phyloP scores from a whole-genome alignment of 164 flowering plant species.

The Macadamia tetraphylla region DNA sequence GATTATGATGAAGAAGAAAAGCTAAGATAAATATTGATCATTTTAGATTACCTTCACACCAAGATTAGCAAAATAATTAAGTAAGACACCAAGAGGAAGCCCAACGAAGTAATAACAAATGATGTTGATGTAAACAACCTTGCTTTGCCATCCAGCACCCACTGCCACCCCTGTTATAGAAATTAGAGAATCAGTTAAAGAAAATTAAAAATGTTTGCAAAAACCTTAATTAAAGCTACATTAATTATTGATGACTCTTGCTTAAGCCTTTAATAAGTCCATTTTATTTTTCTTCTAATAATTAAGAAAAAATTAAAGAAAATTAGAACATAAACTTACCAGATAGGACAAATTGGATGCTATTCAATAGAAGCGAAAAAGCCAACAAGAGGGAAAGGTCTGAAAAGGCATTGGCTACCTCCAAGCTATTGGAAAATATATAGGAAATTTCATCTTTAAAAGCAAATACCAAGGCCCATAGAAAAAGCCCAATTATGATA shows the following conservation, averaged over 20 bases:
- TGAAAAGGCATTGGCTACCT: slow-evolving; percentile 25
- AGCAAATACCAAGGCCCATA: slow-evolving; percentile 22
- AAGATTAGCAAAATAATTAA: slow-evolving; percentile 29
- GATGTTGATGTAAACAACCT: slow-evolving; percentile 32
- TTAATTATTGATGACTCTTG: too few species aligned
- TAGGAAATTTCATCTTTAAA: slow-evolving; percentile 20
- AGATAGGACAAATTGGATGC: slow-evolving; percentile 40
- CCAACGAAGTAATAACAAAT: slow-evolving; percentile 35
- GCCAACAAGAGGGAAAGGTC: slow-evolving; percentile 31
- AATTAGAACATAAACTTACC: slow-evolving; percentile 8
- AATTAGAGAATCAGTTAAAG: too few species aligned
- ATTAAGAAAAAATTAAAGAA: too few species aligned
- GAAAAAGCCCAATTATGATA: slow-evolving; percentile 21
- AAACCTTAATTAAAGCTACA: too few species aligned
- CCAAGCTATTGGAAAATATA: slow-evolving; percentile 22
- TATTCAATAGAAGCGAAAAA: slow-evolving; percentile 29
- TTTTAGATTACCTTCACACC: slow-evolving; percentile 23
- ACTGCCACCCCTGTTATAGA: not conserved
- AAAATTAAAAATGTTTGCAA: too few species aligned
- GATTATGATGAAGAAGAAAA: too few species aligned
- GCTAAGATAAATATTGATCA: not conserved
- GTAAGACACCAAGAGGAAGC: slow-evolving; percentile 36
- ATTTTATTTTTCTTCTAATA: too few species aligned
- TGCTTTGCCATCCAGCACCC: slow-evolving; percentile 22
- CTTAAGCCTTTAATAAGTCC: too few species aligned